Conservation (phyloP, 2,329 filamentous ascomycete genomes). For the Ciborinia camelliae region DNA sequence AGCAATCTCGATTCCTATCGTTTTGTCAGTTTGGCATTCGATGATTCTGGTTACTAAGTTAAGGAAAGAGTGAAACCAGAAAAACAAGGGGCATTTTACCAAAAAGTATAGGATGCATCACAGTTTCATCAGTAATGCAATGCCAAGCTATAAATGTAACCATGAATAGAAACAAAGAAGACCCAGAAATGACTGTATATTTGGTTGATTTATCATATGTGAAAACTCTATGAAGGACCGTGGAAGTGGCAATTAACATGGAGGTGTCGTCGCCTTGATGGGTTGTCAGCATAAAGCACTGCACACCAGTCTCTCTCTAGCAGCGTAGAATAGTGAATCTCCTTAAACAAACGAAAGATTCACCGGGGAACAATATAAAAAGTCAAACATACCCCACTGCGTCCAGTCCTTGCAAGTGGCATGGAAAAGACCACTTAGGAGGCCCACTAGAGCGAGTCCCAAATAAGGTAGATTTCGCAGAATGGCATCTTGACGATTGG, state of each 20-base stretch:
- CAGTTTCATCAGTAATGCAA: conserved; percentile 27
- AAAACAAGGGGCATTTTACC: conserved; percentile 15
- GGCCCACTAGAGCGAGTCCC: conserved; percentile 43
- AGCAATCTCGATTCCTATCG: conserved; percentile 26
- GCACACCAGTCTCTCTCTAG: not conserved
- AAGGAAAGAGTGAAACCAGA: not conserved
- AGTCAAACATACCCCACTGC: conserved; percentile 42
- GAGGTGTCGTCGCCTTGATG: conserved; percentile 51
- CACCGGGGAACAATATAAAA: not conserved
- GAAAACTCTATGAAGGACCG: conserved; percentile 50
- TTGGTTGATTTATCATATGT: conserved; percentile 43
- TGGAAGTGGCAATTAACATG: conserved; percentile 53
- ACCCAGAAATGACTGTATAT: conserved; percentile 47
- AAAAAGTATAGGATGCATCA: conserved; percentile 26
- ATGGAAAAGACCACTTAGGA: conserved; percentile 44
- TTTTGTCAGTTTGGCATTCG: not conserved
- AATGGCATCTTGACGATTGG: conserved; percentile 33
- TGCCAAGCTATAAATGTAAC: conserved; percentile 42
- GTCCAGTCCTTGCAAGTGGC: conserved; percentile 45
- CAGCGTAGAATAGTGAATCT: not conserved
- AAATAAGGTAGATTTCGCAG: conserved; percentile 41
- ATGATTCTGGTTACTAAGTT: not conserved
- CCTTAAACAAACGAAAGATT: not conserved
- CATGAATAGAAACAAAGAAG: conserved; percentile 42
- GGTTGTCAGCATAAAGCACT: conserved; percentile 36